Percentiles rank a stretch among this genome's conserved stretches.
Evolutionary conservation across 2,329 filamentous ascomycete genomes (phyloP).

Genomic region (Calonectria multiphialidica): DNA sequence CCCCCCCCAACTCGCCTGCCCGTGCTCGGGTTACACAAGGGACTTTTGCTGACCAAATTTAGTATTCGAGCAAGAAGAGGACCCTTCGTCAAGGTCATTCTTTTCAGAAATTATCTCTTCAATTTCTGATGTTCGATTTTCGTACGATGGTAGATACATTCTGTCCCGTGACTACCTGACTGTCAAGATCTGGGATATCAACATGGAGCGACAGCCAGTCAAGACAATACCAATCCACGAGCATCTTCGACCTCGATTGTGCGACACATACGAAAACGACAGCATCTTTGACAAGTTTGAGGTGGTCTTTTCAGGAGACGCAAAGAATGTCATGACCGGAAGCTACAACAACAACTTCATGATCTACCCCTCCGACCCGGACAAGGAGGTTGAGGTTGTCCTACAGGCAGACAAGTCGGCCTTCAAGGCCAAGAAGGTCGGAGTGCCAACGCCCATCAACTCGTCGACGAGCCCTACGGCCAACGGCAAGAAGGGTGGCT

Average conservation of each 20-base stretch:
- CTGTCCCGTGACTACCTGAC: constrained; percentile 97
- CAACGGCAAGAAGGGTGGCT: constrained; percentile 88
- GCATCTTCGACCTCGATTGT: constrained; percentile 91
- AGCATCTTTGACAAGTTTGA: constrained; percentile 99
- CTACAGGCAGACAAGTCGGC: constrained; percentile 98
- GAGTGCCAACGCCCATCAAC: constrained; percentile 97
- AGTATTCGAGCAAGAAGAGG: constrained; percentile 99
- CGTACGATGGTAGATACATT: constrained; percentile 95
- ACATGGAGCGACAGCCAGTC: constrained; percentile 97
- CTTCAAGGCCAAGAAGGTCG: constrained; percentile 99
- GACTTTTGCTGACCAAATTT: constrained; percentile 37
- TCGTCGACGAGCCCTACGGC: constrained; percentile 78
- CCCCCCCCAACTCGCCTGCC: background rate
- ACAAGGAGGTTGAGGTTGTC: constrained; percentile 97
- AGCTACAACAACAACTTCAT: constrained; percentile 99
- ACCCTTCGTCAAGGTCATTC: constrained; percentile 95
- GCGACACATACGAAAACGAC: constrained; percentile 99
- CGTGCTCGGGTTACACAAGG: background rate
- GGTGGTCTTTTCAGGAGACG: constrained; percentile 97
- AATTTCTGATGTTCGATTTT: constrained; percentile 98
- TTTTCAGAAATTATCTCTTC: constrained; percentile 99
- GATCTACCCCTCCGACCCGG: constrained; percentile 97
- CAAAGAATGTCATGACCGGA: constrained; percentile 99
- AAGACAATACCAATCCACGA: constrained; percentile 99
- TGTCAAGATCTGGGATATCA: constrained; percentile 99